phyloP scores from a whole-genome alignment of 1,139 yeast species.

The Taphrina flavorubra region DNA sequence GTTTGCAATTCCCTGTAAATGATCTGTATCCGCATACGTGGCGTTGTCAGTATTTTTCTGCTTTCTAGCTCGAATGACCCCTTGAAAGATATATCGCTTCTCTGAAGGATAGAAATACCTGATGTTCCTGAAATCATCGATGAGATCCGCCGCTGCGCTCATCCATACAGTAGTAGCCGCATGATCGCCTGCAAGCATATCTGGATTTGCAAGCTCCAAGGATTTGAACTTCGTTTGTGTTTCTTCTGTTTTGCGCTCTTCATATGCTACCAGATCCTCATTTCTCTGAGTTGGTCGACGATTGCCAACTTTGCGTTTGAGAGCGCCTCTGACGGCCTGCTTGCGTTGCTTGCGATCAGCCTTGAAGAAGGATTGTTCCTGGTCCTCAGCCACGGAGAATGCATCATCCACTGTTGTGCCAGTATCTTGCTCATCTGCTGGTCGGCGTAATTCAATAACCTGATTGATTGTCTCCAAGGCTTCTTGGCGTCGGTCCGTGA shows the following conservation, averaged over 20 bases:
- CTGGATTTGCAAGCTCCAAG: constrained; percentile 65
- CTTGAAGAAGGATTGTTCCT: constrained; percentile 4
- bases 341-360: neutral
- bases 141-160: constrained; percentile 78
- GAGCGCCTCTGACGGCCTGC: neutral
- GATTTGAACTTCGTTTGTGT: constrained; percentile 50
- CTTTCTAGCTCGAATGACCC: constrained; percentile 33
- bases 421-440: constrained; percentile 39
- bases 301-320: constrained; percentile 18
- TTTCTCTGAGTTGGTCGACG: neutral
- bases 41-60: constrained; percentile 47
- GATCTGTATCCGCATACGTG: constrained; percentile 59
- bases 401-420: constrained; percentile 17
- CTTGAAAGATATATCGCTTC: constrained; percentile 72
- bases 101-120: constrained; percentile 79
- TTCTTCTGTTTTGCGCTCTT: constrained; percentile 40
- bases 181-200: constrained; percentile 60
- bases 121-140: constrained; percentile 79
- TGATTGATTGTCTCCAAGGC: constrained; percentile 66
- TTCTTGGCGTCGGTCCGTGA: constrained; percentile 66
- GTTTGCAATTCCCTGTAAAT: constrained; percentile 46
- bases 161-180: constrained; percentile 81
- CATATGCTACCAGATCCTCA: constrained; percentile 36
- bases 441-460: constrained; percentile 49
- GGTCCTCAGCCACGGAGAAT: constrained; percentile 25